Evolutionary conservation across 1,284 basidiomycete genomes (phyloP), one percentile per base, ranked within the genome.

Genomic region (Ustilago esculenta): DNA sequence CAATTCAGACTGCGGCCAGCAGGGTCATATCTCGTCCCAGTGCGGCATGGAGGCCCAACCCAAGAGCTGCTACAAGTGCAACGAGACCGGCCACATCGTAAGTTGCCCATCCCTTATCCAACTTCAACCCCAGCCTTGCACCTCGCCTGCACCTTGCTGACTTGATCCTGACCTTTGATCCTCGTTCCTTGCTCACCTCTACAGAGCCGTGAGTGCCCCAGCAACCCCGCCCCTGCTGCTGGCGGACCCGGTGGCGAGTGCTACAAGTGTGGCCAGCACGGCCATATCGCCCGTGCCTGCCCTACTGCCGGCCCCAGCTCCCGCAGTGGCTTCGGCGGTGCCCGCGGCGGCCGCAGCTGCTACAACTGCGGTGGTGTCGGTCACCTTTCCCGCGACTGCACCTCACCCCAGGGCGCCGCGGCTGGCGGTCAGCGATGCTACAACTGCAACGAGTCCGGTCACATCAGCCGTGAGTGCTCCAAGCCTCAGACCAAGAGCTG

Each of bases 61-160:
- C 57, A 79, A 79, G 74, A 57, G 74, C 17, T 79, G 77, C 74
- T 79, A 76, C 75, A 73, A 73, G 50, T 79, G 77, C 71, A 71
- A 70, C 61, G 65, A 76, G 56, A 60, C 67, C 45, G 73, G 72
- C 34, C 77, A 79, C 73, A 64, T 79, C 43, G 65, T 69, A 12
- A 29, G 27, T 29, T 6, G 12, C 12, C 7, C 36, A 2, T 9
- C 35, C 27, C 17, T 8, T 25, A 10, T 29, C 17, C n/a, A n/a
- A n/a, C n/a, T n/a, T n/a, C n/a, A n/a, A n/a, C n/a, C n/a, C n/a
- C n/a, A n/a, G n/a, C n/a, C n/a, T n/a, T n/a, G n/a, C n/a, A n/a
- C n/a, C n/a, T n/a, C n/a, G n/a, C n/a, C n/a, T n/a, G 11, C 30
- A 7, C 18, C 7, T 42, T 14, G 4, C 43, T 36, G n/a, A 24